These are phyloP conservation scores for Diplodia scrobiculata DNA, from an alignment of 2,329 filamentous ascomycete species.

Conservation along the genomic window DNA sequence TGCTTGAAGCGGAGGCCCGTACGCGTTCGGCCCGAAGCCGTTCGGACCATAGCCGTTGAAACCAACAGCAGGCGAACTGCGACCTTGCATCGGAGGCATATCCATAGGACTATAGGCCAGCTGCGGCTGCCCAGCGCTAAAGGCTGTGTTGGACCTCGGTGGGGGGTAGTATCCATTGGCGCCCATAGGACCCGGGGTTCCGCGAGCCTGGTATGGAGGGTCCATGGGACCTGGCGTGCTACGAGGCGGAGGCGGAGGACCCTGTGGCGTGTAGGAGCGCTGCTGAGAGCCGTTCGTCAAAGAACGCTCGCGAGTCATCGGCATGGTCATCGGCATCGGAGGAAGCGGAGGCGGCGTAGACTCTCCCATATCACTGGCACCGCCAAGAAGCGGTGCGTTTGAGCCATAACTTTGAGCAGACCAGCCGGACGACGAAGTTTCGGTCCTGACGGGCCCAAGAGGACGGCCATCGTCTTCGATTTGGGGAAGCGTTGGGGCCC, in stretches of 20 bases:
- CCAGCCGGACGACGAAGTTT: conserved; percentile 59
- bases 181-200: conserved; percentile 19
- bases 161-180: conserved; percentile 8
- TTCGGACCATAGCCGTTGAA: conserved; percentile 23
- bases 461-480: conserved; percentile 43
- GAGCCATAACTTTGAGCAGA: conserved; percentile 63
- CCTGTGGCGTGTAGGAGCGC: conserved; percentile 31
- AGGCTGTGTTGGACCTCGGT: conserved; percentile 21
- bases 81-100: conserved; percentile 34
- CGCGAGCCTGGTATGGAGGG: conserved; percentile 37
- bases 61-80: conserved; percentile 12
- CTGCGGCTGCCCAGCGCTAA: conserved; percentile 12
- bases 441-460: conserved; percentile 42
- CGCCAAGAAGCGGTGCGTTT: conserved; percentile 62
- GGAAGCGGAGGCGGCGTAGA: conserved; percentile 37
- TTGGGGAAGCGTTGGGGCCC: conserved; percentile 48
- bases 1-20: conserved; percentile 38
- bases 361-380: conserved; percentile 64
- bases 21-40: conserved; percentile 29
- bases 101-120: conserved; percentile 35
- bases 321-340: conserved; percentile 35
- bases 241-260: conserved; percentile 36
- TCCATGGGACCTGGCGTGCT: conserved; percentile 30
- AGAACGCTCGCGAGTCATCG: conserved; percentile 13
- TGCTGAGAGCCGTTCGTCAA: conserved; percentile 33